These are phyloP conservation scores for Termitomyces sp. DNA, from an alignment of 768 basidiomycete species.

Conservation along the genomic window DNA sequence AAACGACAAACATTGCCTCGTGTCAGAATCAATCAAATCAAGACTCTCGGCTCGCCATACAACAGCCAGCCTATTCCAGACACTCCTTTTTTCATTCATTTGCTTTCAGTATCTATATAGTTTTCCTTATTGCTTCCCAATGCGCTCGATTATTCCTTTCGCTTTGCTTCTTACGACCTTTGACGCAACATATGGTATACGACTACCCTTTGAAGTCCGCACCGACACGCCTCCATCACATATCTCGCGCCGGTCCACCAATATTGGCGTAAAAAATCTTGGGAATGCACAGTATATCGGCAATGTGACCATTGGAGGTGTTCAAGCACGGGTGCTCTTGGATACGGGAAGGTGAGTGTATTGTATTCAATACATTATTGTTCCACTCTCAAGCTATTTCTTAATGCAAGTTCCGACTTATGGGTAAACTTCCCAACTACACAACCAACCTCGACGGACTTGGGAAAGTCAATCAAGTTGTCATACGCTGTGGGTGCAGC, in stretches of 20 bases:
- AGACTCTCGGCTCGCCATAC: conserved; percentile 8
- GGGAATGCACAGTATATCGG: conserved; percentile 72
- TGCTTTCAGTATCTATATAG: conserved; percentile 17
- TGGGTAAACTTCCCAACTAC: conserved; percentile 58
- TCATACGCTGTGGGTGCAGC: conserved; percentile 71
- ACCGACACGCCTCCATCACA: conserved; percentile 22
- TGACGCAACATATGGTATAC: conserved; percentile 34
- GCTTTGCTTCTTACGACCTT: conserved; percentile 38
- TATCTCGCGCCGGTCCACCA: conserved; percentile 28
- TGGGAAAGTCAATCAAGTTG: conserved; percentile 54
- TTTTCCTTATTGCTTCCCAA: conserved; percentile 23
- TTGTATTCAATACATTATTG: neutral
- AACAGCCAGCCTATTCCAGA: conserved; percentile 8
- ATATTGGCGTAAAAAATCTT: conserved; percentile 54
- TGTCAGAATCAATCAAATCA: conserved; percentile 8
- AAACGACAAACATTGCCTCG: conserved; percentile 2
- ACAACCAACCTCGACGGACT: conserved; percentile 49
- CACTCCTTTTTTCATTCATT: conserved; percentile 19
- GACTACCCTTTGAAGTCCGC: conserved; percentile 37
- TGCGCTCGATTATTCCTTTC: conserved; percentile 42
- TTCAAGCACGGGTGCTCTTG: conserved; percentile 54
- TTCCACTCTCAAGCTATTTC: neutral
- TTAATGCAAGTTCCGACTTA: conserved; percentile 57
- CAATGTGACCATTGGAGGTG: conserved; percentile 67
- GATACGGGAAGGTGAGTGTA: conserved; percentile 70